Evolutionary conservation across 306 rosid genomes (phyloP).

Genomic region (Cicer bijugum): DNA sequence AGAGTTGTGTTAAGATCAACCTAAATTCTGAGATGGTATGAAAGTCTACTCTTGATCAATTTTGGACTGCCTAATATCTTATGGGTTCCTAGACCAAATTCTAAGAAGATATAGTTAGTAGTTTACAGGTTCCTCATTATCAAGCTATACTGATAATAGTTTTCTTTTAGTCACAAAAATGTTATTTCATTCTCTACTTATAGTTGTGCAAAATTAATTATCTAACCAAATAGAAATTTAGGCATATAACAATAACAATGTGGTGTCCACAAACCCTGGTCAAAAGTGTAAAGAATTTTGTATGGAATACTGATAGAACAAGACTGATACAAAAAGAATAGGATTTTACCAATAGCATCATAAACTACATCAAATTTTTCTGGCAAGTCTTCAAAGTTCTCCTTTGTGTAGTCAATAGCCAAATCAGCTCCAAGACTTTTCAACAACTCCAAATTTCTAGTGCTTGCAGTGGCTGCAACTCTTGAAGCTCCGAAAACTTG

Average conservation of each 20-base stretch:
- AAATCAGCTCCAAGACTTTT: conserved; percentile 90
- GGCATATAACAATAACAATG: conserved; percentile 12
- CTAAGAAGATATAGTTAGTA: not conserved
- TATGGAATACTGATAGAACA: not conserved
- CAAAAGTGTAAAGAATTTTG: conserved; percentile 30
- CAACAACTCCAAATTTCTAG: conserved; percentile 72
- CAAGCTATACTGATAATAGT: not conserved
- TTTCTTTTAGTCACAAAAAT: not conserved
- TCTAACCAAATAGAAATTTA: conserved; percentile 5
- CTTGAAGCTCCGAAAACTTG: conserved; percentile 92
- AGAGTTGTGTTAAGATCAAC: not conserved
- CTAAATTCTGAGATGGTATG: not conserved
- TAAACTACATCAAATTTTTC: conserved; percentile 89
- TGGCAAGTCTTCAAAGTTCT: conserved; percentile 78
- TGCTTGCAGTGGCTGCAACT: conserved; percentile 91
- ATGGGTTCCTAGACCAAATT: not conserved
- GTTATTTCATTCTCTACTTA: not conserved
- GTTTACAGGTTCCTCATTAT: not conserved
- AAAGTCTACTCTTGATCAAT: not conserved
- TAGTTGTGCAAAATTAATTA: not conserved
- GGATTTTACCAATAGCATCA: conserved; percentile 81
- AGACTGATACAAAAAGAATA: not conserved
- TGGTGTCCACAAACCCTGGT: not conserved
- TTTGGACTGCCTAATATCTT: not conserved
- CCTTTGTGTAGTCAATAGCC: conserved; percentile 88